Percentiles rank a stretch among this genome's conserved stretches.
Conservation (phyloP, 306 rosid genomes). For the Cucurbita argyrosperma region DNA sequence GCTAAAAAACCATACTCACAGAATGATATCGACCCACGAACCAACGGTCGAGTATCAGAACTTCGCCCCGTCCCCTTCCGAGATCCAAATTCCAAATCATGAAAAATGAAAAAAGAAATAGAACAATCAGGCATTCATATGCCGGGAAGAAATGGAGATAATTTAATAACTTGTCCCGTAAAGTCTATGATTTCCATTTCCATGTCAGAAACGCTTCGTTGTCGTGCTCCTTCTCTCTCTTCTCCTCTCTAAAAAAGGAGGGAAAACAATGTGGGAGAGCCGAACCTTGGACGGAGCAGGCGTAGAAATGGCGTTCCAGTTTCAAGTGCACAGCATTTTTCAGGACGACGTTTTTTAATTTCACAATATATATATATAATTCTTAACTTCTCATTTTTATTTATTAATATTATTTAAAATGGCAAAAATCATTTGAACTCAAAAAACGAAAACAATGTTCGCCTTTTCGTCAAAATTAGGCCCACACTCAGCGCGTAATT, state of each 20-base stretch:
- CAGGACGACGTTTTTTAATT: neutral
- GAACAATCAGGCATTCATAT: neutral
- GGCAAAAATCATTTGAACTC: neutral
- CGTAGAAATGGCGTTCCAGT: neutral
- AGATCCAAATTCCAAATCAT: constrained; percentile 10
- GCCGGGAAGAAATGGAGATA: neutral
- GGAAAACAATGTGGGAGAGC: neutral
- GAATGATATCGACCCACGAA: neutral
- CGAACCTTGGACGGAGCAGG: neutral
- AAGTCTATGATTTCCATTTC: neutral
- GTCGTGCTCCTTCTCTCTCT: neutral
- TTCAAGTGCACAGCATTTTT: neutral
- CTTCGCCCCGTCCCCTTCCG: neutral
- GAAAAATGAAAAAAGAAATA: neutral
- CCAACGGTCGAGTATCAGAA: neutral
- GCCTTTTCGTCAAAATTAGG: neutral
- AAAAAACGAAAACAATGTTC: neutral
- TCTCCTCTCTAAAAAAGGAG: neutral
- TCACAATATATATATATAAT: neutral
- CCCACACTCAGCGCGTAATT: neutral
- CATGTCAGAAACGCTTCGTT: neutral
- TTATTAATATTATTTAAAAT: too few relatives aligned
- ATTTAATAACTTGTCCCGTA: neutral
- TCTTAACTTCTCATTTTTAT: too few relatives aligned
- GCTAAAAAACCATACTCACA: neutral